Evolutionary conservation across 2,329 filamentous ascomycete genomes (phyloP), one percentile per base, ranked within the genome.

Genomic region (Fusarium sp.): DNA sequence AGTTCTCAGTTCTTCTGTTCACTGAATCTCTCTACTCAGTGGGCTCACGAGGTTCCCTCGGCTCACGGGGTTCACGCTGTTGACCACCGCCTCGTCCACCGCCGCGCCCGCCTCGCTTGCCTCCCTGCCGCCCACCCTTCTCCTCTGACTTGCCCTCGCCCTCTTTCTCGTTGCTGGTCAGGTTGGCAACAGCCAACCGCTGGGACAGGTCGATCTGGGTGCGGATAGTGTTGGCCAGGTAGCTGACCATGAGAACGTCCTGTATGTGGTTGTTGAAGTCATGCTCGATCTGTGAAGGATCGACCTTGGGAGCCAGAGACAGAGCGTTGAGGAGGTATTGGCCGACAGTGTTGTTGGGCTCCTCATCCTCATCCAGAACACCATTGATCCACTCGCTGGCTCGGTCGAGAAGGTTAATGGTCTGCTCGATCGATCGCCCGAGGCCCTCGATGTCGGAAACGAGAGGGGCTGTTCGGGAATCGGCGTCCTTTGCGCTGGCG

Each of bases 241-340:
- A 99, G 72, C 94, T 97, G 75, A 99, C 94, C 80, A 98, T 94
- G 71, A 99, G 90, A 64, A 99, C 94, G 80, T 99, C 96, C 84
- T 99, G 96, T 81, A 99, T 94, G 84, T 99, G 96, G 85, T 97
- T 97, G 89, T 99, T 99, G 88, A 99, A 99, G 85, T 98, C 94
- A 78, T 91, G 88, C 86, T 99, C 96, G 77, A 99, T 94, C 79
- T 96, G 91, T 65, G 89, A 87, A 36, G 91, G 85, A 75, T 97
- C 93, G 64, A 98, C 96, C 87, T 98, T 99, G 76, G 96, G 96
- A 56, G 95, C 93, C 67, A 99, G 85, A 45, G 92, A 94, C 67
- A 99, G 88, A 37, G 95, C 91, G 80, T 97, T 97, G 86, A 98
- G 92, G 72, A 99, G 85, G 82, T 94, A 97, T 82, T 99, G 96